A percentile compares a stretch with the other conserved stretches of the same genome.
Evolutionary conservation across 768 basidiomycete genomes (phyloP).

Genomic region (Lentinula aciculospora): DNA sequence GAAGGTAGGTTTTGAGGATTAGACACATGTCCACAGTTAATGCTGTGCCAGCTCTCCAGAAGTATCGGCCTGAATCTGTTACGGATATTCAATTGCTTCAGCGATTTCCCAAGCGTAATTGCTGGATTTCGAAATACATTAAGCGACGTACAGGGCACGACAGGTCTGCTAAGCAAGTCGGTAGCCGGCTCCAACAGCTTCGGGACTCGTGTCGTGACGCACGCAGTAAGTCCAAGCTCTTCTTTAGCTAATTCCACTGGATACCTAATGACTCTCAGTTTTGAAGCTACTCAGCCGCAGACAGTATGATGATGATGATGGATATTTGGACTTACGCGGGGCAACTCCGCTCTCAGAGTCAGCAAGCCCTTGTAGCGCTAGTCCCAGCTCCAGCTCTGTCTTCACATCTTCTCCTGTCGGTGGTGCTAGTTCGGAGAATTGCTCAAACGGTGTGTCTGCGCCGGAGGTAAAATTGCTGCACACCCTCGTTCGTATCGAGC

Average conservation of each 20-base stretch:
- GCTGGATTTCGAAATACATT: slow-evolving; percentile 61
- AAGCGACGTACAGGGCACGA: slow-evolving; percentile 45
- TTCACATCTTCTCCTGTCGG: not conserved
- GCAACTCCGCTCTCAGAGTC: not conserved
- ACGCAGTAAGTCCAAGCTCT: slow-evolving; percentile 36
- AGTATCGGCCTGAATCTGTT: slow-evolving; percentile 47
- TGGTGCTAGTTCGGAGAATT: not conserved
- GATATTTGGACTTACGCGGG: not conserved
- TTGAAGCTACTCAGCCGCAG: not conserved
- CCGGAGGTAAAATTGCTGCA: not conserved
- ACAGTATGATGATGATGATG: not conserved
- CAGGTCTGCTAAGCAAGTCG: slow-evolving; percentile 65
- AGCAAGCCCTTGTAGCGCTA: not conserved
- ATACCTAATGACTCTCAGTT: not conserved
- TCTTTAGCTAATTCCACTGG: not conserved
- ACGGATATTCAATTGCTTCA: slow-evolving; percentile 47
- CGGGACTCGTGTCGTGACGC: slow-evolving; percentile 55
- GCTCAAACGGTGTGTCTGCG: not conserved
- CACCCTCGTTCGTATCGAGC: not conserved
- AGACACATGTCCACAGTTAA: not conserved
- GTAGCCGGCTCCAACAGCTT: slow-evolving; percentile 64
- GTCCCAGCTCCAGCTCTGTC: not conserved
- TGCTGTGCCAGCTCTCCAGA: slow-evolving; percentile 39
- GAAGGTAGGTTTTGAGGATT: slow-evolving; percentile 37
- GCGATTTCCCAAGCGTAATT: slow-evolving; percentile 64